Evolutionary conservation across 306 rosid genomes (phyloP).

Genomic region (Vachellia pachyceras): DNA sequence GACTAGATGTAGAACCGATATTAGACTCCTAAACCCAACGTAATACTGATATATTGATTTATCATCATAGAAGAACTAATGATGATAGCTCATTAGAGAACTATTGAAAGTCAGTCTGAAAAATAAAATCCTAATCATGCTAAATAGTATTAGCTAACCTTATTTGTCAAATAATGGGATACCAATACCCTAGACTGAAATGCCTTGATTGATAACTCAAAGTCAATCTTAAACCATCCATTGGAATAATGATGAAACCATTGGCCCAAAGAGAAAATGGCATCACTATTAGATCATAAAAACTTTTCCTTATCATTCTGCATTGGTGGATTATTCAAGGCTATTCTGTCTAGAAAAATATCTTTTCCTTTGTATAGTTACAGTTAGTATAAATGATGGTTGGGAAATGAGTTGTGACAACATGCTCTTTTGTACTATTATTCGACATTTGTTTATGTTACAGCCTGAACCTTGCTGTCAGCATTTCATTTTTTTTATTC

Average conservation of each 20-base stretch:
- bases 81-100: neutral
- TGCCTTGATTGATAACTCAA: neutral
- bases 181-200: neutral
- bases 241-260: neutral
- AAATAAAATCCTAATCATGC: neutral
- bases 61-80: neutral
- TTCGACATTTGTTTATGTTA: conserved; percentile 23
- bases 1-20: neutral
- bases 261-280: neutral
- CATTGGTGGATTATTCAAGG: conserved; percentile 3
- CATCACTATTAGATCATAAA: conserved; percentile 2
- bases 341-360: conserved; percentile 16
- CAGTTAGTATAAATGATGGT: conserved; percentile 9
- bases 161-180: neutral
- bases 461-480: neutral
- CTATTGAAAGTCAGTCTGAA: neutral
- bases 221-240: neutral
- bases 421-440: neutral
- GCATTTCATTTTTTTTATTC: conserved; percentile 31
- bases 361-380: conserved; percentile 13
- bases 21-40: neutral
- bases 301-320: neutral
- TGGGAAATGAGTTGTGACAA: conserved; percentile 4
- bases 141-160: neutral
- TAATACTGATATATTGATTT: neutral